phyloP scores from a whole-genome alignment of 768 basidiomycete genomes.

The Megacollybia marginata region DNA sequence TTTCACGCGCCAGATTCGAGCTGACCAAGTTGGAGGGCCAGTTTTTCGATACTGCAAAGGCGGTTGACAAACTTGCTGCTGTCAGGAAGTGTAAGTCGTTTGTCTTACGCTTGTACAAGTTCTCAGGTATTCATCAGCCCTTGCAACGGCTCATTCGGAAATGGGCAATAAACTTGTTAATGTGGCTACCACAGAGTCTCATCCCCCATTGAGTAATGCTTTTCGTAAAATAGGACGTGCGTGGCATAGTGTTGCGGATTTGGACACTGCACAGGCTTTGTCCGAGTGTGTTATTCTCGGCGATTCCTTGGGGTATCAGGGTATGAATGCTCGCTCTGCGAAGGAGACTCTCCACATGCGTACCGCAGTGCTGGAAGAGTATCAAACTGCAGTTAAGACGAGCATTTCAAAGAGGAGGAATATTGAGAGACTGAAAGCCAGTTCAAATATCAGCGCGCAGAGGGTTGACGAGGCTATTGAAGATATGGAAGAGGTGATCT shows the following conservation, averaged over 20 bases:
- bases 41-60: conserved; percentile 89
- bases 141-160: conserved; percentile 75
- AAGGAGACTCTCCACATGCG: conserved; percentile 92
- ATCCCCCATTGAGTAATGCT: conserved; percentile 77
- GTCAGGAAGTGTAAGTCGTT: conserved; percentile 60
- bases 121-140: conserved; percentile 35
- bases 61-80: conserved; percentile 79
- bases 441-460: conserved; percentile 77
- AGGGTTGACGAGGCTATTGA: conserved; percentile 88
- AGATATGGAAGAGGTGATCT: conserved; percentile 81
- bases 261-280: conserved; percentile 86
- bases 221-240: conserved; percentile 80
- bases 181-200: conserved; percentile 83
- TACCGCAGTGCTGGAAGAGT: conserved; percentile 87
- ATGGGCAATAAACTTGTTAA: conserved; percentile 91
- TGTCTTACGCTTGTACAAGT: conserved; percentile 1
- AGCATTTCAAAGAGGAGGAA: conserved; percentile 90
- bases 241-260: conserved; percentile 82
- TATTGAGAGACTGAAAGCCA: conserved; percentile 84
- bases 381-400: conserved; percentile 86
- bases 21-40: conserved; percentile 87
- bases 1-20: conserved; percentile 85
- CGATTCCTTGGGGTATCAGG: conserved; percentile 95
- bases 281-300: conserved; percentile 94
- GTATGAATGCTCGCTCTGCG: conserved; percentile 92